Evolutionary conservation across 2,329 filamentous ascomycete species (phyloP).

Genomic region (Alternaria panax): DNA sequence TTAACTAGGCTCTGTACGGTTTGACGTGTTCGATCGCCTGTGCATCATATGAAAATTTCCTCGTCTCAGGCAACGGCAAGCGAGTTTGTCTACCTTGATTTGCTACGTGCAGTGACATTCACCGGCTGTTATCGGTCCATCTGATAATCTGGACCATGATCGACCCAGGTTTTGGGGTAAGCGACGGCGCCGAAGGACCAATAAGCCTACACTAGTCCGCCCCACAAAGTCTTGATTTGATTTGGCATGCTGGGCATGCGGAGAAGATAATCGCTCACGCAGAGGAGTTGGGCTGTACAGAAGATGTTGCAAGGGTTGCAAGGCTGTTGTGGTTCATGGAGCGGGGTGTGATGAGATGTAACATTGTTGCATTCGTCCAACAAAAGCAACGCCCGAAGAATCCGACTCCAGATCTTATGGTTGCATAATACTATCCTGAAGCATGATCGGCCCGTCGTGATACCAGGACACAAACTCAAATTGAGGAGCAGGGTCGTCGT

Average conservation of each 20-base stretch:
- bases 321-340: not conserved
- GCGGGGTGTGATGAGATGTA: not conserved
- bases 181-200: constrained; percentile 21
- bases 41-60: constrained; percentile 2
- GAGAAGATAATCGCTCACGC: constrained; percentile 7
- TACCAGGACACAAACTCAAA: constrained; percentile 9
- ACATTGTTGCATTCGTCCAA: not conserved
- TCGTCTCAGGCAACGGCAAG: not conserved
- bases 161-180: constrained; percentile 21
- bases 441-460: constrained; percentile 13
- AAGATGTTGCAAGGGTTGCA: not conserved
- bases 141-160: constrained; percentile 40
- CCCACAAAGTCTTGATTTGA: constrained; percentile 27
- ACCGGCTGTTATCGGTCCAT: constrained; percentile 34
- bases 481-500: constrained; percentile 7
- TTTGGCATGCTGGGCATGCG: constrained; percentile 34
- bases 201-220: constrained; percentile 23
- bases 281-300: not conserved
- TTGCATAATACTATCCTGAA: constrained; percentile 2
- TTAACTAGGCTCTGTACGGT: not conserved
- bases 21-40: constrained; percentile 3
- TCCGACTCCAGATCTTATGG: not conserved
- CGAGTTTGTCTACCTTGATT: constrained; percentile 14
- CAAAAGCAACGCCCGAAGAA: not conserved
- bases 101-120: constrained; percentile 18